phyloP scores from a whole-genome alignment of 2,329 filamentous ascomycete species.

The Fusarium chuoi region DNA sequence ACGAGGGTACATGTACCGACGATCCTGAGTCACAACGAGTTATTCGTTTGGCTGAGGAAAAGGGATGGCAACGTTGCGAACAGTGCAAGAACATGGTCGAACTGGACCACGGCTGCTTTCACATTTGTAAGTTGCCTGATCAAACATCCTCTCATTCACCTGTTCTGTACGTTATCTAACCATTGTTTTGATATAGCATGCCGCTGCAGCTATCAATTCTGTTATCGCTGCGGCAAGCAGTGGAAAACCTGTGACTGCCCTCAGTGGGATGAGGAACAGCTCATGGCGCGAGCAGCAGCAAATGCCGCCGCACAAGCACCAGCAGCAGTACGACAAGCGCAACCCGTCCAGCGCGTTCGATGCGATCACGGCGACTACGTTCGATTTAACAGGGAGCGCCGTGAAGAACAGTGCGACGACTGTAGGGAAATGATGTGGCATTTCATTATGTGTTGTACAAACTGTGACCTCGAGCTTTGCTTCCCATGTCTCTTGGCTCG shows the following conservation, averaged over 20 bases:
- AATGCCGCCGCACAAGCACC: neutral
- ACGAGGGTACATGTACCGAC: neutral
- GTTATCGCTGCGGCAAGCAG: fast-evolving
- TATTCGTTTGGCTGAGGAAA: fast-evolving
- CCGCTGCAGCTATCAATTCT: neutral
- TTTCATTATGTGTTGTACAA: neutral
- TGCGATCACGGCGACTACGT: too few species aligned
- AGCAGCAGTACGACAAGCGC: neutral
- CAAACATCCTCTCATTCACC: neutral
- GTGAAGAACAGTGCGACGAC: too few species aligned
- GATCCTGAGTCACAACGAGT: neutral
- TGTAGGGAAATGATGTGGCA: neutral
- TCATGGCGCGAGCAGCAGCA: neutral
- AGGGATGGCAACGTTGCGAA: fast-evolving
- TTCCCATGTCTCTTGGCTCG: fast-evolving
- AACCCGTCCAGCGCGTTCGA: too few species aligned
- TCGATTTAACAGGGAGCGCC: too few species aligned
- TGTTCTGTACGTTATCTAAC: neutral
- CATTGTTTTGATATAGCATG: neutral
- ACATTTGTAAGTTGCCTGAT: neutral
- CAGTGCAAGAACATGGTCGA: neutral
- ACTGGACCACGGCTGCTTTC: fast-evolving
- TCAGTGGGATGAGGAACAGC: neutral
- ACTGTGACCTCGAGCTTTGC: fast-evolving
- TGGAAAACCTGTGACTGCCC: neutral